Evolutionary conservation across 495 filamentous ascomycete species (phyloP).

Genomic region (Pyrenopolyporus hunteri): DNA sequence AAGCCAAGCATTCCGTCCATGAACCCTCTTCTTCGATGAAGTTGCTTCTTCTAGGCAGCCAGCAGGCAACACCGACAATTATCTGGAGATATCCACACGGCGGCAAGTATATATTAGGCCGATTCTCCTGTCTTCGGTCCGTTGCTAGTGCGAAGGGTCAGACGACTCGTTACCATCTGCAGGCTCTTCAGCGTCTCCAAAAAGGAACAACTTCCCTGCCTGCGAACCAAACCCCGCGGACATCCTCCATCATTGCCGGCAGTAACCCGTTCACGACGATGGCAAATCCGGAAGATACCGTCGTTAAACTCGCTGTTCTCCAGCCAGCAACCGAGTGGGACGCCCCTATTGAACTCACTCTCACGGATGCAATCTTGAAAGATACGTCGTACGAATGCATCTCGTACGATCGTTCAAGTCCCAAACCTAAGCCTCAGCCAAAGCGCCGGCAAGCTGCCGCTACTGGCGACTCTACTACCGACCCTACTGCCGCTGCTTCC

Average conservation of each 20-base stretch:
- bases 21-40: too few species aligned
- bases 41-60: neutral
- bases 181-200: neutral
- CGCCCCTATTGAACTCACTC: constrained; percentile 27
- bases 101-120: constrained; percentile 7
- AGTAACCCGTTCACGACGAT: constrained; percentile 22
- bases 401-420: constrained; percentile 35
- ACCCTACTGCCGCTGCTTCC: neutral
- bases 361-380: constrained; percentile 25
- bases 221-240: neutral
- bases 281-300: neutral
- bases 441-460: too few species aligned
- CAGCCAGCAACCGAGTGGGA: constrained; percentile 24
- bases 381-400: constrained; percentile 39
- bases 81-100: neutral
- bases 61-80: constrained; percentile 15
- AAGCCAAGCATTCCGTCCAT: too few species aligned
- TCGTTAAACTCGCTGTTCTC: constrained; percentile 23
- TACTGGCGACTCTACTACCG: neutral
- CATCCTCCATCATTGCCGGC: neutral
- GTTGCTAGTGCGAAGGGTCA: too few species aligned
- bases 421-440: neutral
- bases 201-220: neutral
- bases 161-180: too few species aligned
- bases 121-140: too few species aligned